Conservation (phyloP, 1,139 yeast species). For the Entelexis paramagnoliae region DNA sequence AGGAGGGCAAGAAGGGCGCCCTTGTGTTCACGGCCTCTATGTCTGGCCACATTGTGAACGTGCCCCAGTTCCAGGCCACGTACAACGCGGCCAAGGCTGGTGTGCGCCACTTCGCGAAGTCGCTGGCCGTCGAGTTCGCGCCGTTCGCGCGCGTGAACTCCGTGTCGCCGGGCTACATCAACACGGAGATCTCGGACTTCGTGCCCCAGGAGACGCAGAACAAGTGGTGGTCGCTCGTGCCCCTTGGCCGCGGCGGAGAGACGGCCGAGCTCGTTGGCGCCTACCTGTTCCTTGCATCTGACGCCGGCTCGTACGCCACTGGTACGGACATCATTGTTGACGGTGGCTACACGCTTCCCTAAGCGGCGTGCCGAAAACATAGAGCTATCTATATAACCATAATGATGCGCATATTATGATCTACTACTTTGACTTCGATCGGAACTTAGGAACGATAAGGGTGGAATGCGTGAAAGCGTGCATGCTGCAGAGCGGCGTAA, state of each 20-base stretch:
- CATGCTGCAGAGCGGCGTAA: too few species aligned
- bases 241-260: conserved; percentile 55
- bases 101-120: conserved; percentile 63
- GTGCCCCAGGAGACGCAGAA: conserved; percentile 44
- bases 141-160: conserved; percentile 80
- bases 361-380: conserved; percentile 2
- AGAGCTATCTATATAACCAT: not conserved
- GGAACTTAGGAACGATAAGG: too few species aligned
- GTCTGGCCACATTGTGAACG: conserved; percentile 82
- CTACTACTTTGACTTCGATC: too few species aligned
- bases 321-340: conserved; percentile 77
- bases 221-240: conserved; percentile 61
- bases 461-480: too few species aligned
- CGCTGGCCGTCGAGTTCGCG: conserved; percentile 86
- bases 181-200: conserved; percentile 57
- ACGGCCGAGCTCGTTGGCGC: conserved; percentile 81
- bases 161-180: conserved; percentile 72
- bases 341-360: conserved; percentile 60
- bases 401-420: too few species aligned
- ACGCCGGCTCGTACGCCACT: conserved; percentile 77
- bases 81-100: conserved; percentile 91
- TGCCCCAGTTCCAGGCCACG: conserved; percentile 81
- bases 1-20: conserved; percentile 47
- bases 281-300: conserved; percentile 72
- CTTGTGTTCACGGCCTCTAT: conserved; percentile 78